Percentiles rank a stretch among this genome's conserved stretches.
Evolutionary conservation across 805 yeast genomes (phyloP).

Genomic region (Teunomyces tritomae): DNA sequence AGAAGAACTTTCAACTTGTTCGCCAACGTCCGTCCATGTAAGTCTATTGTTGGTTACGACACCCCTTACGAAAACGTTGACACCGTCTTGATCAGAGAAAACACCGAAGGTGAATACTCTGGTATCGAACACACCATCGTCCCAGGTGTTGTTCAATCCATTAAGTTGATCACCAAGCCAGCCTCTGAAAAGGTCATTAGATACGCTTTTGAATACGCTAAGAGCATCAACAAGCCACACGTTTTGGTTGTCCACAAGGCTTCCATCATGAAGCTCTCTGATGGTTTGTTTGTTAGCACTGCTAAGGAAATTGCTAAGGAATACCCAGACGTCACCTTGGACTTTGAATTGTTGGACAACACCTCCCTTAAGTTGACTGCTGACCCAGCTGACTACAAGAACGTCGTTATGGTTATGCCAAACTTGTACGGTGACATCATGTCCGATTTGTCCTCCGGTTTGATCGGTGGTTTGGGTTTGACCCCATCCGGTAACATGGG

Average conservation of each 20-base stretch:
- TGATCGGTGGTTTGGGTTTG: conserved; percentile 97
- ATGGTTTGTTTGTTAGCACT: conserved; percentile 91
- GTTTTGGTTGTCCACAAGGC: conserved; percentile 97
- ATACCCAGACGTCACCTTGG: conserved; percentile 84
- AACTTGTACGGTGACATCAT: conserved; percentile 98
- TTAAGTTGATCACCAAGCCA: conserved; percentile 92
- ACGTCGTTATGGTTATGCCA: conserved; percentile 97
- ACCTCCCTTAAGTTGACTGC: conserved; percentile 87
- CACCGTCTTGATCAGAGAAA: conserved; percentile 95
- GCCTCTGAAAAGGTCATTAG: conserved; percentile 96
- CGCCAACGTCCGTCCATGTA: conserved; percentile 97
- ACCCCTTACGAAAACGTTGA: conserved; percentile 89
- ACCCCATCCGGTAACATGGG: conserved; percentile 99
- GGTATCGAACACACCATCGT: conserved; percentile 98
- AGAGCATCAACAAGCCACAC: conserved; percentile 80
- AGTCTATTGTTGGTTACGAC: conserved; percentile 87
- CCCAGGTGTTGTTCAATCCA: conserved; percentile 98
- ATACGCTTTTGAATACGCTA: conserved; percentile 96
- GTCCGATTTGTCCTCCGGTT: conserved; percentile 96
- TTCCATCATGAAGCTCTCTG: conserved; percentile 95
- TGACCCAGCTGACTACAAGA: conserved; percentile 83
- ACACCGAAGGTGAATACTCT: conserved; percentile 99
- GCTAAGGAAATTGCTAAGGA: conserved; percentile 88
- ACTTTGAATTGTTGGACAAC: conserved; percentile 90
- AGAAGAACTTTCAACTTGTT: conserved; percentile 95